Evolutionary conservation across 805 yeast genomes (phyloP), one percentile per base, ranked within the genome.

Genomic region (Pichia scutulata): DNA sequence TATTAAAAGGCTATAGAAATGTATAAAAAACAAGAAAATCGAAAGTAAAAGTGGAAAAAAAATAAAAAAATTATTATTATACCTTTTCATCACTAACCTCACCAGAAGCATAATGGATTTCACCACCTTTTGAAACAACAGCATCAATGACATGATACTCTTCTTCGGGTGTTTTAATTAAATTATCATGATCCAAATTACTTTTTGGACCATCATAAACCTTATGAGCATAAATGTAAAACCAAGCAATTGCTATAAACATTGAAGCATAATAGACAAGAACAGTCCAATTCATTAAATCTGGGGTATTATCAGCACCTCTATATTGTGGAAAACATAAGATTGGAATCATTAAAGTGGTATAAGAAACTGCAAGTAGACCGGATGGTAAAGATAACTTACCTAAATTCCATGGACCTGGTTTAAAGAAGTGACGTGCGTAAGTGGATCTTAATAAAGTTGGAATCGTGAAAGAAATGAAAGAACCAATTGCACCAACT

Each of bases 331-430:
- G 84, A 76, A 81, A 77, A 60, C 81, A 75, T 57, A 81, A 70
- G 52, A 81, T 72, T 43, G 85, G 84, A 47, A 77, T 70, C 86
- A 79, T 79, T 44, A 79, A 63, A 0, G 65, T 47, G 7, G 79
- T 81, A 59, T 77, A 80, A 1, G 76, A 68, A 46, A 70, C 69
- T 1, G 81, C 74, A n/a, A 75, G 52, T 39, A 65, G 54, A 25
- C 84, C 84, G 28, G 73, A 64, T 10, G 77, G 73, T n/a, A 67
- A 59, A 12, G 81, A 72, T 56, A 63, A 73, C 46, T 60, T 64
- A 22, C 89, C 89, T 53, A 84, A 69, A 62, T 75, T 70, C 82
- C 86, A 82, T 6, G 88, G 88, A 3, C 89, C 89, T 1, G 78
- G 79, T 54, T 67, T 67, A 68, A 82, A 83, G 1, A 70, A 65